These are phyloP conservation scores for Fraxinus excelsior DNA, from an alignment of 257 asterid species.

Conservation along the genomic window DNA sequence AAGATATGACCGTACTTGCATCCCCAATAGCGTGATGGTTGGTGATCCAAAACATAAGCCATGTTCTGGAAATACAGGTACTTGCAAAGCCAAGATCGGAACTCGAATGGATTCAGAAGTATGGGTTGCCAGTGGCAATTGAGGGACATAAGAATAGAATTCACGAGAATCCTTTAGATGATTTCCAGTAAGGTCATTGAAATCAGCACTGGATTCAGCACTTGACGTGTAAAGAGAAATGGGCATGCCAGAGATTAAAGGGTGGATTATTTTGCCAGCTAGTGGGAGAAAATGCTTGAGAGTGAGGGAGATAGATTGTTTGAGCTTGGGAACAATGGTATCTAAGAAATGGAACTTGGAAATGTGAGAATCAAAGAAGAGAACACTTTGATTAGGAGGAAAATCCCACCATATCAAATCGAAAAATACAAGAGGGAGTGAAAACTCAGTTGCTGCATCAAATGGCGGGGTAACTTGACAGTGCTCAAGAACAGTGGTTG, in stretches of 20 bases:
- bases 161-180: constrained; percentile 6
- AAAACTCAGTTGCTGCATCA: not conserved
- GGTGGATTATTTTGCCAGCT: constrained; percentile 19
- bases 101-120: not conserved
- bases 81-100: constrained; percentile 24
- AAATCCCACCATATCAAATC: constrained; percentile 17
- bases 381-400: not conserved
- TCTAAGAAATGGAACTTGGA: constrained; percentile 13
- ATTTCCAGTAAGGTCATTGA: constrained; percentile 14
- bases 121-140: not conserved
- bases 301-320: constrained; percentile 20
- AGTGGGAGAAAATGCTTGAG: constrained; percentile 28
- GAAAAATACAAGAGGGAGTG: constrained; percentile 25
- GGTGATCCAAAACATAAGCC: constrained; percentile 26
- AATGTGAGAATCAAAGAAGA: constrained; percentile 16
- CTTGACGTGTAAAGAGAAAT: constrained; percentile 11
- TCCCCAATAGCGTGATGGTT: constrained; percentile 26
- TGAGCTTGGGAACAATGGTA: constrained; percentile 26
- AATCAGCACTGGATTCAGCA: constrained; percentile 7
- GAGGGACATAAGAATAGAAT: constrained; percentile 20
- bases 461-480: constrained; percentile 30
- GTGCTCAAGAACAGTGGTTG: constrained; percentile 16
- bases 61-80: constrained; percentile 23
- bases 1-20: constrained; percentile 12
- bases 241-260: constrained; percentile 7